Evolutionary conservation across 345 rosid species (phyloP).

Genomic region (Limnanthes douglasii): DNA sequence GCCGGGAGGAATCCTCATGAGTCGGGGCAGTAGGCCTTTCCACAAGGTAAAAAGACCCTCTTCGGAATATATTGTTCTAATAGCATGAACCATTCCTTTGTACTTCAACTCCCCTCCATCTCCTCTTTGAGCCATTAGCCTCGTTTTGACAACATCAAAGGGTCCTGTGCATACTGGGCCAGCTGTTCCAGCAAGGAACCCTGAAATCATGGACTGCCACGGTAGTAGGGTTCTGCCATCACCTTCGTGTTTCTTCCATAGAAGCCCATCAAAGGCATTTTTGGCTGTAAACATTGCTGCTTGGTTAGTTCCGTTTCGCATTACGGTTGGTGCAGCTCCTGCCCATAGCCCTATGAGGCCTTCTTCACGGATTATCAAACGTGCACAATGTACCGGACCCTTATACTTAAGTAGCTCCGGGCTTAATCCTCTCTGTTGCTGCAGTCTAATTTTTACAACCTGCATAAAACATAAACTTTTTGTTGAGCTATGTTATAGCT

Average conservation of each 20-base stretch:
- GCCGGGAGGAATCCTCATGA: slow-evolving; percentile 97
- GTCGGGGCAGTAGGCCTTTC: slow-evolving; percentile 89
- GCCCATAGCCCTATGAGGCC: slow-evolving; percentile 85
- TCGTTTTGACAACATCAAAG: slow-evolving; percentile 95
- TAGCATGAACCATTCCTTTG: slow-evolving; percentile 88
- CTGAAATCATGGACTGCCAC: slow-evolving; percentile 95
- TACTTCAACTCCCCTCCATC: slow-evolving; percentile 51
- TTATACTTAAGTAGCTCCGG: slow-evolving; percentile 70
- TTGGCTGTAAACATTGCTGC: slow-evolving; percentile 96
- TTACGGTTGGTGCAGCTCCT: slow-evolving; percentile 92
- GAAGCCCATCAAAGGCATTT: slow-evolving; percentile 55
- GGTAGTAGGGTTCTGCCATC: slow-evolving; percentile 75
- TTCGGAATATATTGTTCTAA: slow-evolving; percentile 63
- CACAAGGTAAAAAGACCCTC: slow-evolving; percentile 77
- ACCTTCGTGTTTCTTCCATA: slow-evolving; percentile 96
- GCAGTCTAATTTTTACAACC: slow-evolving; percentile 95
- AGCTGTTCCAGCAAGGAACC: slow-evolving; percentile 87
- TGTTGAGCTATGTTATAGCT: too few species aligned
- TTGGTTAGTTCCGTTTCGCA: slow-evolving; percentile 97
- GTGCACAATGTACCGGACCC: slow-evolving; percentile 87
- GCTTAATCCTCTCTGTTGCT: slow-evolving; percentile 86
- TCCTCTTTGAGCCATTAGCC: slow-evolving; percentile 82
- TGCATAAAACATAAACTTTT: too few species aligned
- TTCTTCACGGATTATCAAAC: slow-evolving; percentile 50
- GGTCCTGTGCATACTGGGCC: slow-evolving; percentile 96